Conservation (phyloP, 768 basidiomycete species). For the Lentinula guzmanii region DNA sequence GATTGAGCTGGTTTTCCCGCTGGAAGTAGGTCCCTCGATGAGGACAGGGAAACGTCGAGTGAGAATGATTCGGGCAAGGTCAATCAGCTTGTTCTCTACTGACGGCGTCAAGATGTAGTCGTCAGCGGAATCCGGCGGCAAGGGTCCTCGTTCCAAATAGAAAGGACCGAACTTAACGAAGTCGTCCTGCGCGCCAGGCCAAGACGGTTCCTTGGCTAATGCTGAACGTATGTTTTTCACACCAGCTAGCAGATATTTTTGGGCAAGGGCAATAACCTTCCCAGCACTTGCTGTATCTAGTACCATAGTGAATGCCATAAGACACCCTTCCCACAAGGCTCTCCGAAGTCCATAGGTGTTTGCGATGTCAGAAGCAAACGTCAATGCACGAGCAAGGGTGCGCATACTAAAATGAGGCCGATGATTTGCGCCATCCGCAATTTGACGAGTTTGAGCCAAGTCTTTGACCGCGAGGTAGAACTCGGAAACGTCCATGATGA, state of each 20-base stretch:
- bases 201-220: constrained; percentile 60
- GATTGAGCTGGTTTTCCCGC: constrained; percentile 94
- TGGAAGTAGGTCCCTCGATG: constrained; percentile 97
- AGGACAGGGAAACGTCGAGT: constrained; percentile 90
- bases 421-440: constrained; percentile 92
- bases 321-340: constrained; percentile 90
- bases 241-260: constrained; percentile 71
- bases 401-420: constrained; percentile 97
- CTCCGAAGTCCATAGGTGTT: constrained; percentile 73
- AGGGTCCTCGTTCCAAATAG: constrained; percentile 76
- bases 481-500: constrained; percentile 87
- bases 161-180: constrained; percentile 89
- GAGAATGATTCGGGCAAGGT: constrained; percentile 87
- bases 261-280: constrained; percentile 61
- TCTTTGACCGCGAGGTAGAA: constrained; percentile 82
- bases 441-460: constrained; percentile 63
- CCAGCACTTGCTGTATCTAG: constrained; percentile 69
- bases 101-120: constrained; percentile 95
- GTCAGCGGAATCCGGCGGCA: constrained; percentile 56
- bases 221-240: constrained; percentile 78
- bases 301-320: constrained; percentile 98
- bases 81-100: constrained; percentile 88
- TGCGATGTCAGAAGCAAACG: constrained; percentile 82
- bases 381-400: constrained; percentile 84
- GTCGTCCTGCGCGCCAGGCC: constrained; percentile 43